Percentiles rank a stretch among this genome's conserved stretches.
These are phyloP conservation scores for Aechmea fasciata DNA, from an alignment of 176 grass and related monocot species.

Conservation along the genomic window DNA sequence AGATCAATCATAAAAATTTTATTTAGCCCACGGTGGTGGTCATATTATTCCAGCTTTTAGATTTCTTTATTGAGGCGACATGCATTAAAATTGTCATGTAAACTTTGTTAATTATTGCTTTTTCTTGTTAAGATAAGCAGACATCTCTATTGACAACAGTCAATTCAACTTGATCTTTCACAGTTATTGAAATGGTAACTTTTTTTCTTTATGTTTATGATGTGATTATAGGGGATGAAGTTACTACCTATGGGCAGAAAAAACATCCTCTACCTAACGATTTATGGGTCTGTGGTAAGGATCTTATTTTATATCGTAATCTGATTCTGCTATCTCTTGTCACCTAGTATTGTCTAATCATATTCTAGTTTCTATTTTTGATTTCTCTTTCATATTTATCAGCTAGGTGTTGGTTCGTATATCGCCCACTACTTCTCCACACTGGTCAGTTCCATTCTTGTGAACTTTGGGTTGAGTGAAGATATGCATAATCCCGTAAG, in stretches of 20 bases:
- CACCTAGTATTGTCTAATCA: constrained; percentile 7
- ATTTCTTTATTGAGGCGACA: no score
- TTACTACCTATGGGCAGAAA: constrained; percentile 85
- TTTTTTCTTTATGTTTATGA: constrained; percentile 14
- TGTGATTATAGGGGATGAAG: constrained; percentile 65
- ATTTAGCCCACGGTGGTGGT: no score
- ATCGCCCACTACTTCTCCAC: constrained; percentile 75
- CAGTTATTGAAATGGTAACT: constrained; percentile 7
- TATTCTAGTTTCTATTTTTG: constrained; percentile 7
- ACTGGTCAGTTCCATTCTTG: constrained; percentile 62
- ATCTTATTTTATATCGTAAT: constrained; percentile 4
- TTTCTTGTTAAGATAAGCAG: no score
- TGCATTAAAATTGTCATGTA: no score
- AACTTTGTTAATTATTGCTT: no score
- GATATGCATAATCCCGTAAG: constrained; percentile 98
- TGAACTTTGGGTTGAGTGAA: constrained; percentile 68
- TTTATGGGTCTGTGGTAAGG: constrained; percentile 91
- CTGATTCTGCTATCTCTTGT: constrained; percentile 3
- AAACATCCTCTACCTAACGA: constrained; percentile 70
- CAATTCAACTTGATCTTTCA: background rate
- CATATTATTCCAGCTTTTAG: no score
- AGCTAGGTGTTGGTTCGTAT: constrained; percentile 86
- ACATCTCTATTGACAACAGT: no score
- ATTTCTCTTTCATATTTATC: constrained; percentile 14
- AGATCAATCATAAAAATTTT: no score